These are phyloP conservation scores for Aspergillus fumigatiaffinis DNA, from an alignment of 2,329 filamentous ascomycete genomes.

Conservation along the genomic window DNA sequence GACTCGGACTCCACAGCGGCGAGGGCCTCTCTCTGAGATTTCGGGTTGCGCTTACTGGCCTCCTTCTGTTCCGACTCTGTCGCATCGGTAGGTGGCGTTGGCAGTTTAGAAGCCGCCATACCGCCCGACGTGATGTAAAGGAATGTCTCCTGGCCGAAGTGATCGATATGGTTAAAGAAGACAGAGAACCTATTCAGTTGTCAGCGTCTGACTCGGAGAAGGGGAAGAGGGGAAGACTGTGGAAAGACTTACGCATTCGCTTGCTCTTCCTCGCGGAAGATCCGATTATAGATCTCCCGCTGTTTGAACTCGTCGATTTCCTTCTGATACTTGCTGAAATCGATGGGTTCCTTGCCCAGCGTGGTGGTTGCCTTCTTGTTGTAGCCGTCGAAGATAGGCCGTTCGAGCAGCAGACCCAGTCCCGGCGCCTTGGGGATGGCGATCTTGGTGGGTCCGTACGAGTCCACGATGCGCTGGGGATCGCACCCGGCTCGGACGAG, in stretches of 20 bases:
- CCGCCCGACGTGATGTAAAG: slow-evolving; percentile 70
- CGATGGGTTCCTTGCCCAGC: slow-evolving; percentile 64
- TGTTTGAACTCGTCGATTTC: slow-evolving; percentile 88
- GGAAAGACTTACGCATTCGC: slow-evolving; percentile 69
- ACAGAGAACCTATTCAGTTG: slow-evolving; percentile 59
- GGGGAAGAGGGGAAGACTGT: background rate
- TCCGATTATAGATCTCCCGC: slow-evolving; percentile 82
- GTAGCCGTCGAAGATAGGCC: slow-evolving; percentile 87
- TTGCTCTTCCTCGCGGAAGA: slow-evolving; percentile 84
- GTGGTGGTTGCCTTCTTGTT: slow-evolving; percentile 65
- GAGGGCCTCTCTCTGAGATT: slow-evolving; percentile 27
- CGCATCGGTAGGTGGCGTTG: slow-evolving; percentile 9
- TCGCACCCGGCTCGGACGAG: slow-evolving; percentile 80
- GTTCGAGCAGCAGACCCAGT: slow-evolving; percentile 79
- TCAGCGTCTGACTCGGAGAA: slow-evolving; percentile 4
- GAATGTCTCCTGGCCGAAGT: slow-evolving; percentile 68
- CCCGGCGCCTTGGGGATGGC: slow-evolving; percentile 93
- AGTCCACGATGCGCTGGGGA: slow-evolving; percentile 65
- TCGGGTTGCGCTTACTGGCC: slow-evolving; percentile 10
- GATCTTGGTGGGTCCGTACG: slow-evolving; percentile 68
- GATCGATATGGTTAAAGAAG: slow-evolving; percentile 76
- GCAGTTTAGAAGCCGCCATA: slow-evolving; percentile 54
- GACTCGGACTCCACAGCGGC: slow-evolving; percentile 31
- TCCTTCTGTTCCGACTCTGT: slow-evolving; percentile 5
- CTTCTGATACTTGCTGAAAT: slow-evolving; percentile 73